A percentile compares a stretch with the other conserved stretches of the same genome.
Conservation (phyloP, 1,284 basidiomycete species). For the Cryptococcus jaspeensis region DNA sequence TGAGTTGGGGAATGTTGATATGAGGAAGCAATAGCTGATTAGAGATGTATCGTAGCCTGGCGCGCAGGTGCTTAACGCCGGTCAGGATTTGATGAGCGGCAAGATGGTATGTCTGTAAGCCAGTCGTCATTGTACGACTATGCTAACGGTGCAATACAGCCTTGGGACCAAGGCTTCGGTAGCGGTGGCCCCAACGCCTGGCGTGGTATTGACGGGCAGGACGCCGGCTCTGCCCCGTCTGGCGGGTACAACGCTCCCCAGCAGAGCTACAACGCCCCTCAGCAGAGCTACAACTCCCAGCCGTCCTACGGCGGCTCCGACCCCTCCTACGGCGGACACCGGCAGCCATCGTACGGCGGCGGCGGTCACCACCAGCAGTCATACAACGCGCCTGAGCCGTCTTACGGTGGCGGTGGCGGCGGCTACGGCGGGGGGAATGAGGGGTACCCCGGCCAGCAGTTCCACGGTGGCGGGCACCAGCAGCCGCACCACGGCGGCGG, state of each 20-base stretch:
- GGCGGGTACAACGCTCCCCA: background rate
- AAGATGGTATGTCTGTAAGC: conserved; percentile 34
- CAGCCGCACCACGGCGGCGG: background rate
- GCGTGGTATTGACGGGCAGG: conserved; percentile 38
- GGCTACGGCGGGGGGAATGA: background rate
- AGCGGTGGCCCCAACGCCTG: conserved; percentile 46
- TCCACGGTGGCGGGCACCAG: background rate
- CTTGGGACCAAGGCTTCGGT: conserved; percentile 50
- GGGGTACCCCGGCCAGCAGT: conserved; percentile 7
- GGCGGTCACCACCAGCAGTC: no score
- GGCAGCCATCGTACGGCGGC: no score
- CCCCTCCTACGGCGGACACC: background rate
- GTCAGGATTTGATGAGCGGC: conserved; percentile 47
- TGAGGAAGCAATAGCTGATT: background rate
- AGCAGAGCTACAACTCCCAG: background rate
- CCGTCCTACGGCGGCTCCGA: background rate
- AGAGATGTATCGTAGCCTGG: conserved; percentile 35
- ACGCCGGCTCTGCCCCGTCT: background rate
- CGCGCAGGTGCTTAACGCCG: conserved; percentile 42
- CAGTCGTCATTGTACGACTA: background rate
- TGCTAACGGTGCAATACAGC: conserved; percentile 24
- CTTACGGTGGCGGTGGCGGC: background rate
- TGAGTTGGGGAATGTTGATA: conserved; percentile 18
- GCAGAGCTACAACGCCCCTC: background rate
- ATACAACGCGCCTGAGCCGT: no score